Base-by-base conservation (phyloP, 2,329 filamentous ascomycete species). In the Verticillium isaacii region DNA sequence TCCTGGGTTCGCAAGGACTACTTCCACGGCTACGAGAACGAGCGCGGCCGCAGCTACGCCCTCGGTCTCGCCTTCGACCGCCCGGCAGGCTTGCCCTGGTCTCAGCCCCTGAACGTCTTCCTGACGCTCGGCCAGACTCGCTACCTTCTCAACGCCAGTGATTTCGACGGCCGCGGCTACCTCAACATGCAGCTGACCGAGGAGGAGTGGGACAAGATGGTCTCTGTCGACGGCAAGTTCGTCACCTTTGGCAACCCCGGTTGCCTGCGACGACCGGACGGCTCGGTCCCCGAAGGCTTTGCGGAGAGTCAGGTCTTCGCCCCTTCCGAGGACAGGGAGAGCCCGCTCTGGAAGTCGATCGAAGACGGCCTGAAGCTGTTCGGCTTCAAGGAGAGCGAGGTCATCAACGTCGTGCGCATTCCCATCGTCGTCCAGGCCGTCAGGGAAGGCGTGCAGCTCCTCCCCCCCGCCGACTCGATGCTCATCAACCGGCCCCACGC, bases 181-280 rank as follows among this genome's bases (percentile, higher is more conserved):
- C 66, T 75, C 56, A 75, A 75, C 63, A 73, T 75, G 73, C 73
- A 74, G 59, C 67, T 75, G 45, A 75, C 71, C 0, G 71, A 74
- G 59, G 69, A 73, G 15, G 73, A 75, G 52, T 76, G 72, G 71
- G 64, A 74, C 58, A 68, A 71, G 60, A 74, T 74, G 71, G 60
- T 73, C 5, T 65, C 69, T 0, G 60, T 72, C 1, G 69, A 74
- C 54, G 74, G 73, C 1, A 63, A 70, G 39, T 71, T 71, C 0
- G 69, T 73, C 32, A 71, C 72, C 9, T 75, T 75, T 61, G 71
- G 73, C 17, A 65, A 69, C 3, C 73, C 73, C 0, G 71, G 69
- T 1, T 75, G 72, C 57, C 58, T 75, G 36, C 67, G 69, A 14
- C 65, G 66, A 1, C 59, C 63, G 0, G 70, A 73, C 41, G 73